A percentile compares a stretch with the other conserved stretches of the same genome.
Evolutionary conservation across 2,329 filamentous ascomycete genomes (phyloP).

Genomic region (Penicillium carneum): DNA sequence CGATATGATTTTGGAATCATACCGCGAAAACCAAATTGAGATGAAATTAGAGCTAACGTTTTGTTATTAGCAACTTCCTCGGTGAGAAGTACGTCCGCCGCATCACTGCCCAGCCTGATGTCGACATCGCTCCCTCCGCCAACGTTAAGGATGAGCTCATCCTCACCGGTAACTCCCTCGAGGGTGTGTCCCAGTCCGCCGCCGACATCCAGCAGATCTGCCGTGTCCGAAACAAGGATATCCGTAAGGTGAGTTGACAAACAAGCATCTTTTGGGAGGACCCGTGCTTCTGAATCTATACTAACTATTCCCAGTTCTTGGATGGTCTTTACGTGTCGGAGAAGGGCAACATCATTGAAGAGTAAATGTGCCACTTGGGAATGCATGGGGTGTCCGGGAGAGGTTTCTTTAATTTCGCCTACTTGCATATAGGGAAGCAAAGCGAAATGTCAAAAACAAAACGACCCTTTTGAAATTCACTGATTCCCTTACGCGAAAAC

Average conservation of each 20-base stretch:
- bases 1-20: not conserved
- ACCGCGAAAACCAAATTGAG: not conserved
- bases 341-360: slow-evolving; percentile 88
- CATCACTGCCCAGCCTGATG: slow-evolving; percentile 86
- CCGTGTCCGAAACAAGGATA: slow-evolving; percentile 99
- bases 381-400: slow-evolving; percentile 48
- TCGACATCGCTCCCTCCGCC: slow-evolving; percentile 88
- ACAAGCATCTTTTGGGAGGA: not conserved
- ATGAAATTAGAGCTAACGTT: slow-evolving; percentile 3
- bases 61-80: slow-evolving; percentile 81
- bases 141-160: slow-evolving; percentile 97
- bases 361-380: slow-evolving; percentile 50
- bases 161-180: slow-evolving; percentile 90
- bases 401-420: slow-evolving; percentile 50
- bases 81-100: slow-evolving; percentile 99
- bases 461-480: slow-evolving; percentile 41
- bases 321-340: slow-evolving; percentile 99
- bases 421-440: slow-evolving; percentile 52
- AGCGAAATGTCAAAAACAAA: slow-evolving; percentile 50
- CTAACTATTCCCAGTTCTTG: slow-evolving; percentile 74
- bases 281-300: not conserved
- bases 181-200: slow-evolving; percentile 95
- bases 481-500: slow-evolving; percentile 34
- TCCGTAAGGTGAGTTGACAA: slow-evolving; percentile 79
- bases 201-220: slow-evolving; percentile 99